These are phyloP conservation scores for Penicillium cosmopolitanum DNA, from an alignment of 495 filamentous ascomycete genomes.

Conservation along the genomic window DNA sequence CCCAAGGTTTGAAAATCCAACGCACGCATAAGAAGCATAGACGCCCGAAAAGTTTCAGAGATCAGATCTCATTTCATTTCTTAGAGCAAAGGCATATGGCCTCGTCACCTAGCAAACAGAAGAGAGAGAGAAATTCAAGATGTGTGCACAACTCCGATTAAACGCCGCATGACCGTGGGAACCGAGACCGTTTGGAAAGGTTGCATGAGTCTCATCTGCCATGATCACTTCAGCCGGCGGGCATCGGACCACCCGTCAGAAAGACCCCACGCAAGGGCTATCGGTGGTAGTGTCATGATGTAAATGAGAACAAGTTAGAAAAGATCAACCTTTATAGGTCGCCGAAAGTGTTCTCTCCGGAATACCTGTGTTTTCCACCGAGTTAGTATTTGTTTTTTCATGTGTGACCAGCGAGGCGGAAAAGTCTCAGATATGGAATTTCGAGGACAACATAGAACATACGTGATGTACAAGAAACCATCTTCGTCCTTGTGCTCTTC, in stretches of 20 bases:
- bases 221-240: constrained; percentile 1
- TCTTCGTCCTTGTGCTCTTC: constrained; percentile 91
- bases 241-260: constrained; percentile 3
- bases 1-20: too few relatives aligned
- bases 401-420: background rate
- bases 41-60: background rate
- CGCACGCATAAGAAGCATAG: too few relatives aligned
- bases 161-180: constrained; percentile 31
- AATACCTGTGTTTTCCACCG: constrained; percentile 67
- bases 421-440: background rate
- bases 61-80: constrained; percentile 9
- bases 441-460: constrained; percentile 25
- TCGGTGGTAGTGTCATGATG: background rate
- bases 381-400: constrained; percentile 29
- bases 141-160: constrained; percentile 30
- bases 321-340: constrained; percentile 41
- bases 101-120: constrained; percentile 21
- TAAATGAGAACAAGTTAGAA: constrained; percentile 11
- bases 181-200: constrained; percentile 18
- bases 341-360: constrained; percentile 99
- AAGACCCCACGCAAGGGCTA: background rate
- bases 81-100: constrained; percentile 6
- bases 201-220: constrained; percentile 12
- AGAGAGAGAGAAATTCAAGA: constrained; percentile 15
- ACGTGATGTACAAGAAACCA: constrained; percentile 63